These are phyloP conservation scores for Cadophora luteo-olivacea DNA, from an alignment of 2,329 filamentous ascomycete species.

Conservation along the genomic window DNA sequence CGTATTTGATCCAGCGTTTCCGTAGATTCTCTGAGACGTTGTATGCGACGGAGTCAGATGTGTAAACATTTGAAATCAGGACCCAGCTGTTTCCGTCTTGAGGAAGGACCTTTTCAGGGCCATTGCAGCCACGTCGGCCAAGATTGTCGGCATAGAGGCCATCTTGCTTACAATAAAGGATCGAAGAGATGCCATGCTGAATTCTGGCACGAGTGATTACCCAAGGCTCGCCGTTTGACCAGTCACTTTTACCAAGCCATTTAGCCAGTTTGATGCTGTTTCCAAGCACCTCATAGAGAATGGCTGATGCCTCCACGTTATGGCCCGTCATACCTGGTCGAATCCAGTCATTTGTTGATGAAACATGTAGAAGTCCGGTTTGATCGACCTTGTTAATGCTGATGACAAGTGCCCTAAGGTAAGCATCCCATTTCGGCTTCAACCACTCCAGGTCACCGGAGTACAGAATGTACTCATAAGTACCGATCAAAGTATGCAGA, in stretches of 20 bases:
- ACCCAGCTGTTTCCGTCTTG: slow-evolving; percentile 67
- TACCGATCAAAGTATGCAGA: slow-evolving; percentile 63
- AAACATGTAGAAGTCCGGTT: slow-evolving; percentile 45
- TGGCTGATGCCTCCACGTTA: slow-evolving; percentile 43
- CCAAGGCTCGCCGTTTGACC: slow-evolving; percentile 29
- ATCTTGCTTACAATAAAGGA: slow-evolving; percentile 47
- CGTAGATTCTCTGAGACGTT: slow-evolving; percentile 36
- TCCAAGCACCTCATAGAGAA: slow-evolving; percentile 38
- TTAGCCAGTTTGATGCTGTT: slow-evolving; percentile 53
- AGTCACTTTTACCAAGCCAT: slow-evolving; percentile 45
- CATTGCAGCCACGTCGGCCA: slow-evolving; percentile 49
- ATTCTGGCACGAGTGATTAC: slow-evolving; percentile 27
- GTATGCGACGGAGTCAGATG: slow-evolving; percentile 37
- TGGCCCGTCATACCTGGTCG: slow-evolving; percentile 43
- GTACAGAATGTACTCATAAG: slow-evolving; percentile 63
- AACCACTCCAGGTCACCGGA: slow-evolving; percentile 61
- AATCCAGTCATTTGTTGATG: slow-evolving; percentile 40
- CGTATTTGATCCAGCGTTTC: slow-evolving; percentile 50
- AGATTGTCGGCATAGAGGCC: slow-evolving; percentile 58
- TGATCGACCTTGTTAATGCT: slow-evolving; percentile 53
- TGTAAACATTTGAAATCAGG: slow-evolving; percentile 44
- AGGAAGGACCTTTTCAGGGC: slow-evolving; percentile 60
- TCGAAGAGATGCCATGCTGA: slow-evolving; percentile 30
- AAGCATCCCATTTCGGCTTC: slow-evolving; percentile 54
- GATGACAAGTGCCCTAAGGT: slow-evolving; percentile 53